Base-by-base conservation (phyloP, 768 basidiomycete genomes). In the Phanerodontia chrysosporium region DNA sequence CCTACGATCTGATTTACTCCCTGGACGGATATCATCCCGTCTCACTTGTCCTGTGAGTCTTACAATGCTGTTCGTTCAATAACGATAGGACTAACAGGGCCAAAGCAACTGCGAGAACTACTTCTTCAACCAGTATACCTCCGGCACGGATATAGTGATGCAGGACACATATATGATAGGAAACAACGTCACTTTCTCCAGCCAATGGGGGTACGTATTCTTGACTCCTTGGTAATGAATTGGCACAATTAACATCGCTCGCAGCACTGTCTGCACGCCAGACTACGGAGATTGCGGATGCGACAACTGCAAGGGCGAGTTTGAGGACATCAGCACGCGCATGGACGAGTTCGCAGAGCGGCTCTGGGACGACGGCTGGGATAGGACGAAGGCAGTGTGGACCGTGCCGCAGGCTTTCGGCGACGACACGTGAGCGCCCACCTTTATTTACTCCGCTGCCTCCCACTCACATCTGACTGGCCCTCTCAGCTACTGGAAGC, bases 331-430 rank as follows among this genome's bases (percentile, higher is more conserved):
- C 54, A 80, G 83, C 12, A 76, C 75, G 0, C 76, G 89, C 30
- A 83, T 90, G 75, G 83, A 88, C 51, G 78, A 85, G 58, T 90
- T 86, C 72, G 72, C 72, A 49, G 73, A 83, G 51, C 77, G 88
- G 22, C 65, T 86, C 16, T 79, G 82, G 60, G 75, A 81, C 49
- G 80, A 86, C 61, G 87, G 86, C 1, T 87, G 87, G 84, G 84
- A 85, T 62, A 74, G 82, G 12, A 82, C 78, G 5, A 85, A 88
- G 67, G 80, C 86, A 1, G 78, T 90, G 0, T 92, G 90, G 91
- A 83, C 85, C 1, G 90, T 92, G 1, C 87, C 89, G 0, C 90
- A 92, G 70, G 89, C 80, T 0, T 92, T 92, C 66, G 87, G 88
- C 27, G 80, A 79, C 57, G 67, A 65, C 6, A 62, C 70, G 74